phyloP scores from a whole-genome alignment of 2,329 filamentous ascomycete species.

The Exophiala dermatitidis region DNA sequence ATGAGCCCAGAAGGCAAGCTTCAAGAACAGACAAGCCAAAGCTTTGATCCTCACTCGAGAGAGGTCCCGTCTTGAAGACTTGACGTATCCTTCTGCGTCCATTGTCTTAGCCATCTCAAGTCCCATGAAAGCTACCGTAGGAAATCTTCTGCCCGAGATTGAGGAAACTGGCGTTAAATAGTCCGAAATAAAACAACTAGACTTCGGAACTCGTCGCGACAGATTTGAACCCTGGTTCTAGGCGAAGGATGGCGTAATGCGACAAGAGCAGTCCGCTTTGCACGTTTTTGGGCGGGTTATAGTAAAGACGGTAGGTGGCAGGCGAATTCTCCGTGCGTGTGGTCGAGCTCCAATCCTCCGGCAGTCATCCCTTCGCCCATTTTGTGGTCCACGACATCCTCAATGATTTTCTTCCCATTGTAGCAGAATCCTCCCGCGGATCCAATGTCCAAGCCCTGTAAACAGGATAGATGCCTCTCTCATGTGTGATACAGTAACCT shows the following conservation, averaged over 20 bases:
- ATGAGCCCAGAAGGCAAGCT: constrained; percentile 27
- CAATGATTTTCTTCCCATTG: constrained; percentile 9
- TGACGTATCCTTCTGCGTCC: constrained; percentile 20
- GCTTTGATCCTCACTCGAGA: constrained; percentile 90
- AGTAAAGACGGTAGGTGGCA: background rate
- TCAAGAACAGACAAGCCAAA: constrained; percentile 69
- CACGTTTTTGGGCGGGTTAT: background rate
- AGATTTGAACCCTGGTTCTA: constrained; percentile 19
- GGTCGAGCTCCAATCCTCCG: constrained; percentile 4
- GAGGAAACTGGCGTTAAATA: constrained; percentile 7
- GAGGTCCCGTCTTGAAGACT: constrained; percentile 60
- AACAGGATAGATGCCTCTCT: constrained; percentile 52
- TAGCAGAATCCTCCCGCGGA: constrained; percentile 25
- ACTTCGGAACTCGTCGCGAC: constrained; percentile 16
- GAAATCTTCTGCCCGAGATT: constrained; percentile 5
- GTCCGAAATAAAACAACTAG: constrained; percentile 7
- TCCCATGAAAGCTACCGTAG: background rate
- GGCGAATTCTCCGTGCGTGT: background rate
- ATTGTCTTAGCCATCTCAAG: constrained; percentile 1
- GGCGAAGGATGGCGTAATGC: constrained; percentile 5
- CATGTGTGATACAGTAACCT: constrained; percentile 74
- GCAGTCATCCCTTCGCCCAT: constrained; percentile 12
- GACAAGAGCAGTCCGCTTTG: constrained; percentile 8
- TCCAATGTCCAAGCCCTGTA: constrained; percentile 29
- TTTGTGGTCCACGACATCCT: constrained; percentile 15